A percentile compares a stretch with the other conserved stretches of the same genome.
phyloP scores from a whole-genome alignment of 106 monocot genomes.

The Dendrobium chrysotoxum region DNA sequence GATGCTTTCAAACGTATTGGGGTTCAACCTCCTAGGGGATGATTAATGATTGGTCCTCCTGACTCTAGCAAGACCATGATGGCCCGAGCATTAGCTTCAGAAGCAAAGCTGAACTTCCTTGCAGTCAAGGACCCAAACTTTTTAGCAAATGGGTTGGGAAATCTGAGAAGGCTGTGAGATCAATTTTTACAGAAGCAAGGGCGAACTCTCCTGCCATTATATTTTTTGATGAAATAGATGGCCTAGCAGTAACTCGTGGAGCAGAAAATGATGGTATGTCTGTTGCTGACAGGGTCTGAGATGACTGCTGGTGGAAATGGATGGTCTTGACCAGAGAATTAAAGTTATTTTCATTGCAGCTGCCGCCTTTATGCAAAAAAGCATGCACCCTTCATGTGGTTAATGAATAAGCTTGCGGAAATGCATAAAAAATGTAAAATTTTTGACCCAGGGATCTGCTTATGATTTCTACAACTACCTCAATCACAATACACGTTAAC shows the following conservation, averaged over 20 bases:
- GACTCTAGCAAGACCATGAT: slow-evolving; percentile 94
- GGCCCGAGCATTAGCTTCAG: slow-evolving; percentile 97
- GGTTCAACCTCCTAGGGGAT: slow-evolving; percentile 57
- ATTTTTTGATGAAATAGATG: slow-evolving; percentile 99
- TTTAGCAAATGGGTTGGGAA: slow-evolving; percentile 98
- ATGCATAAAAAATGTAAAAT: no score
- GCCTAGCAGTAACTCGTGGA: slow-evolving; percentile 80
- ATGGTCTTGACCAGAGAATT: no score
- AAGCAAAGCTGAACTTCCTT: slow-evolving; percentile 90
- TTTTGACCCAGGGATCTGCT: no score
- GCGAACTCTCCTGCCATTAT: slow-evolving; percentile 92
- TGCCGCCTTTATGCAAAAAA: no score
- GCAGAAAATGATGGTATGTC: slow-evolving; percentile 72
- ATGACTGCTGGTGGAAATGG: slow-evolving; percentile 90
- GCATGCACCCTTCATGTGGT: no score
- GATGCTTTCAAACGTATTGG: slow-evolving; percentile 72
- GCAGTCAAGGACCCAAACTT: slow-evolving; percentile 97
- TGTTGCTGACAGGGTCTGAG: slow-evolving; percentile 78
- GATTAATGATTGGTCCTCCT: slow-evolving; percentile 89
- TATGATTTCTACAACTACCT: no score
- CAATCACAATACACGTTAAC: no score
- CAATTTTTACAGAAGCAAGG: slow-evolving; percentile 85
- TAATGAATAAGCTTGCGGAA: no score
- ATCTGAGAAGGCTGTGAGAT: slow-evolving; percentile 90
- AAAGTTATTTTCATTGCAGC: no score